Evolutionary conservation across 768 basidiomycete species (phyloP).

Genomic region (Hydnum rufescens): DNA sequence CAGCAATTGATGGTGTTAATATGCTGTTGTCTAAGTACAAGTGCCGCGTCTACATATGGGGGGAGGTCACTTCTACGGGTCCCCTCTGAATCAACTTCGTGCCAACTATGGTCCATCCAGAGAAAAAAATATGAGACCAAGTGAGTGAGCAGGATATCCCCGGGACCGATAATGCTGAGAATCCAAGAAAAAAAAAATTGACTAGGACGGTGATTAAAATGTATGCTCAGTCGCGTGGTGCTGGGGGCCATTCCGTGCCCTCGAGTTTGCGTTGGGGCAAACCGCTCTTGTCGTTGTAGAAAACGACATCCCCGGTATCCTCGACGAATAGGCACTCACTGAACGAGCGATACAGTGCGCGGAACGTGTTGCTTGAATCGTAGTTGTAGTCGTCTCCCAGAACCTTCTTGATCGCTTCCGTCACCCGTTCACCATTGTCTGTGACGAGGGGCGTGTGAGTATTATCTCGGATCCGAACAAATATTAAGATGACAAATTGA

Average conservation of each 20-base stretch:
- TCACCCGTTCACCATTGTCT: constrained; percentile 12
- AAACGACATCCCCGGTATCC: constrained; percentile 76
- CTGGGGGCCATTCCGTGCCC: neutral
- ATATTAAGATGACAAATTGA: constrained; percentile 86
- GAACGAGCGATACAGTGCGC: neutral
- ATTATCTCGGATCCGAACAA: constrained; percentile 33
- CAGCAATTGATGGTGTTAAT: no score
- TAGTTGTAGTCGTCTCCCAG: constrained; percentile 25
- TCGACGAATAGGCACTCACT: constrained; percentile 50
- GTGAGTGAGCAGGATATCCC: no score
- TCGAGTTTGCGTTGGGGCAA: neutral
- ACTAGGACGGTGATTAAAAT: no score
- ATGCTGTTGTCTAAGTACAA: no score
- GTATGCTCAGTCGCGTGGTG: neutral
- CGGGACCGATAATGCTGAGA: no score
- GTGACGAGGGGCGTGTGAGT: neutral
- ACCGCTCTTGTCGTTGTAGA: constrained; percentile 51
- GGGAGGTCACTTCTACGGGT: no score
- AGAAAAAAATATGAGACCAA: no score
- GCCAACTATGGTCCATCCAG: no score
- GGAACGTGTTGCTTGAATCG: constrained; percentile 21
- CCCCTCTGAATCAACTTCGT: no score
- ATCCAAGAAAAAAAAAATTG: no score
- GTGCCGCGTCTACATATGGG: no score
- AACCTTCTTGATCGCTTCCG: constrained; percentile 57